A percentile compares a stretch with the other conserved stretches of the same genome.
phyloP scores from a whole-genome alignment of 441 rosid species.

The Pelargonium cotyledonis region DNA sequence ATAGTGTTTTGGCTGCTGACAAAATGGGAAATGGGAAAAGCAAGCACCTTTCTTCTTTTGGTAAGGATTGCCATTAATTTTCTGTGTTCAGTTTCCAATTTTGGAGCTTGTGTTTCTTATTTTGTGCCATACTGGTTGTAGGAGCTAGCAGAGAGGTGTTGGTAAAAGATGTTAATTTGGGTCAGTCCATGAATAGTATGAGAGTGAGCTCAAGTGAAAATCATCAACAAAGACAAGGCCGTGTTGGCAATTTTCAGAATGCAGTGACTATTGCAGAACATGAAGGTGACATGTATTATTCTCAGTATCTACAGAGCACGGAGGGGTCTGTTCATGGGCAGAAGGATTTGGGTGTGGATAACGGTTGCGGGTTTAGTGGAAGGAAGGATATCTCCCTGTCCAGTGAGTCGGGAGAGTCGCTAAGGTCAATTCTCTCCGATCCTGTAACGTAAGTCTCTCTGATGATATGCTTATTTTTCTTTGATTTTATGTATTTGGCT shows the following conservation, averaged over 20 bases:
- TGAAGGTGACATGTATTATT: constrained; percentile 55
- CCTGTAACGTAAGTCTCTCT: constrained; percentile 59
- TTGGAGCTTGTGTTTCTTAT: constrained; percentile 12
- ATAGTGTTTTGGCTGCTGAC: constrained; percentile 11
- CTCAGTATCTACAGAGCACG: constrained; percentile 42
- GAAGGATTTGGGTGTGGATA: constrained; percentile 46
- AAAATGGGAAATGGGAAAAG: constrained; percentile 41
- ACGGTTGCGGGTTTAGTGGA: constrained; percentile 64
- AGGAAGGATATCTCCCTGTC: constrained; percentile 54
- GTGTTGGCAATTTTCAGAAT: constrained; percentile 24
- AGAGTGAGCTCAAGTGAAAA: constrained; percentile 16
- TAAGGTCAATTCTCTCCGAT: constrained; percentile 66
- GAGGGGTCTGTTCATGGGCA: constrained; percentile 41
- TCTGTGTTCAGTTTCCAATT: neutral
- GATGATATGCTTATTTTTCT: neutral
- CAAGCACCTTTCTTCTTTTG: constrained; percentile 28
- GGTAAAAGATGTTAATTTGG: constrained; percentile 35
- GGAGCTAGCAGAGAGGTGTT: constrained; percentile 35
- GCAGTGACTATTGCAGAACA: constrained; percentile 46
- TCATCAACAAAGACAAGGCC: constrained; percentile 25
- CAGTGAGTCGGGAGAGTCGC: constrained; percentile 56
- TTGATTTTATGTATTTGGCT: neutral
- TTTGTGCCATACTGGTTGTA: constrained; percentile 13
- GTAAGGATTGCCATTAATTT: constrained; percentile 20
- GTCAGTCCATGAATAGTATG: constrained; percentile 1